A percentile compares a stretch with the other conserved stretches of the same genome.
Evolutionary conservation across 1,284 basidiomycete genomes (phyloP).

Genomic region (Ceratobasidium sp.): DNA sequence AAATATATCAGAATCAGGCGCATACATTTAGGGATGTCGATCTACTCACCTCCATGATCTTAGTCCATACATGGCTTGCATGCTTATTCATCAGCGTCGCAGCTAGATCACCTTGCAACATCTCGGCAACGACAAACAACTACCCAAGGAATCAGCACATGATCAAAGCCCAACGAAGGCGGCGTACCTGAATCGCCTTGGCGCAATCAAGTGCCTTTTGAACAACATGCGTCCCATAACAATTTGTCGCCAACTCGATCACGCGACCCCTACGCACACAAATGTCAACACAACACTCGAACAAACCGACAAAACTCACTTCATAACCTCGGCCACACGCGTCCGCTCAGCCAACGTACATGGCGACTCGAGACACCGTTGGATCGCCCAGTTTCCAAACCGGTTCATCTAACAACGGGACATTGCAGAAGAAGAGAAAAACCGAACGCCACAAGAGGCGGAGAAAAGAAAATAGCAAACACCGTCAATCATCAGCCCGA

Average conservation of each 20-base stretch:
- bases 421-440: too few species aligned
- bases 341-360: conserved; percentile 75
- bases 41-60: conserved; percentile 63
- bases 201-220: conserved; percentile 91
- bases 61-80: conserved; percentile 89
- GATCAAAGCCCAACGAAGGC: background rate
- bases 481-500: background rate
- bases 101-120: conserved; percentile 82
- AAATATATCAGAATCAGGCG: background rate
- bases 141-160: conserved; percentile 27
- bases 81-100: conserved; percentile 88
- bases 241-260: conserved; percentile 86
- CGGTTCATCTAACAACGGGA: conserved; percentile 60
- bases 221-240: conserved; percentile 87
- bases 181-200: conserved; percentile 73
- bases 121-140: conserved; percentile 82
- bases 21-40: background rate
- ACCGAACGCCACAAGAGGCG: too few species aligned
- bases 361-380: conserved; percentile 83
- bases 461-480: conserved; percentile 58
- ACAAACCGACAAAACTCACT: conserved; percentile 63
- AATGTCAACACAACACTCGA: conserved; percentile 11
- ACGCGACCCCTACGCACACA: conserved; percentile 71
- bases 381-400: conserved; percentile 89
- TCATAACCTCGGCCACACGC: conserved; percentile 85